Conservation (phyloP, 352 stramenopile genomes). For the Phytophthora foliorum region DNA sequence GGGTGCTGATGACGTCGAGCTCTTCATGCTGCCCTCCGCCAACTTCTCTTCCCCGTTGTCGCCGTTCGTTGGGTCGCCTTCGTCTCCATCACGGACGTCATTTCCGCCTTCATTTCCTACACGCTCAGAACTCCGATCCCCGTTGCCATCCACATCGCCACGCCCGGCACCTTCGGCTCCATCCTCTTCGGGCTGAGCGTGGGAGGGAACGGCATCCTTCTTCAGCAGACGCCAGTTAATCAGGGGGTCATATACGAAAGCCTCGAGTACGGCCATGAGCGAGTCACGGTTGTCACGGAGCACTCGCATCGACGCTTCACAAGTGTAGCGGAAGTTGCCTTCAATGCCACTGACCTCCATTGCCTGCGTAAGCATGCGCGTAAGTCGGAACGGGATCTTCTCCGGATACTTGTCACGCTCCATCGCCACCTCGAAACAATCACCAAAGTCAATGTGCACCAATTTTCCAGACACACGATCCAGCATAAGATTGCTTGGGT, state of each 20-base stretch:
- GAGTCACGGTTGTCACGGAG: slow-evolving; percentile 98
- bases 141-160: slow-evolving; percentile 22
- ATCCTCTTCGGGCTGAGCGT: slow-evolving; percentile 75
- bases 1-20: slow-evolving; percentile 52
- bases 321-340: slow-evolving; percentile 99
- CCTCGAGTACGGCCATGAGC: slow-evolving; percentile 99
- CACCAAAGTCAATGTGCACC: slow-evolving; percentile 99
- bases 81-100: slow-evolving; percentile 30
- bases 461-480: slow-evolving; percentile 99
- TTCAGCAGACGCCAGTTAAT: slow-evolving; percentile 98
- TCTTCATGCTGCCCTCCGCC: slow-evolving; percentile 63
- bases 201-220: slow-evolving; percentile 82
- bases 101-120: slow-evolving; percentile 27
- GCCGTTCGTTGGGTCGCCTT: slow-evolving; percentile 28
- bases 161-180: slow-evolving; percentile 31
- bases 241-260: slow-evolving; percentile 99
- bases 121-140: slow-evolving; percentile 28
- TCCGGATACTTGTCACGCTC: slow-evolving; percentile 99
- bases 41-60: slow-evolving; percentile 44
- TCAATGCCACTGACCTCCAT: slow-evolving; percentile 99
- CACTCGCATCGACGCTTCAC: slow-evolving; percentile 98
- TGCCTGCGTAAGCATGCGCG: slow-evolving; percentile 97
- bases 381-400: slow-evolving; percentile 99
- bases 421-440: slow-evolving; percentile 99
- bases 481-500: slow-evolving; percentile 99